Evolutionary conservation across 495 filamentous ascomycete genomes (phyloP).

Genomic region (Xylaria longipes): DNA sequence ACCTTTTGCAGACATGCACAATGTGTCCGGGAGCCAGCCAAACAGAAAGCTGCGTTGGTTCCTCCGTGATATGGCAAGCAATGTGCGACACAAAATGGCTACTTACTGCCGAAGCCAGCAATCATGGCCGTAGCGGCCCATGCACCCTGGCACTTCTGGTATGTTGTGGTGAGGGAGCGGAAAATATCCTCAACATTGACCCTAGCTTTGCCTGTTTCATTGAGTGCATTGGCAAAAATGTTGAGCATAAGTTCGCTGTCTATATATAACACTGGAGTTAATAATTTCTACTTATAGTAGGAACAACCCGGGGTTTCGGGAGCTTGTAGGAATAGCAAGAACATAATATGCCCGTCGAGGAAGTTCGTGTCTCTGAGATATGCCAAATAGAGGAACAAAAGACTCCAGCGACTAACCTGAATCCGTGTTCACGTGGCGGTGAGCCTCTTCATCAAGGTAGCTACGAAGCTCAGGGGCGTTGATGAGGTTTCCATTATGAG

Average conservation of each 20-base stretch:
- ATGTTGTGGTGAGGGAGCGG: constrained; percentile 74
- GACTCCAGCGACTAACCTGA: no score
- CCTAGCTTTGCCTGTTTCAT: constrained; percentile 94
- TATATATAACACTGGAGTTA: no score
- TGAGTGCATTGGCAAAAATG: constrained; percentile 90
- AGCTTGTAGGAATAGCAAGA: no score
- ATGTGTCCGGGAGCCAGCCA: background rate
- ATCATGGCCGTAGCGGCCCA: constrained; percentile 83
- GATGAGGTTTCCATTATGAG: constrained; percentile 89
- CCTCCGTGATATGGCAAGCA: background rate
- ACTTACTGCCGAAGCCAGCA: constrained; percentile 76
- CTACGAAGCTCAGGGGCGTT: constrained; percentile 81
- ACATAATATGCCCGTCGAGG: no score
- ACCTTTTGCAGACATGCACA: background rate
- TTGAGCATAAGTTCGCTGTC: constrained; percentile 97
- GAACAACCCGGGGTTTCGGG: no score
- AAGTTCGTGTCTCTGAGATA: no score
- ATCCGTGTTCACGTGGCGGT: constrained; percentile 96
- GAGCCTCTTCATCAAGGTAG: constrained; percentile 86
- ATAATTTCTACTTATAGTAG: no score
- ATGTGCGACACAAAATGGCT: background rate
- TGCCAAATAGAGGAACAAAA: no score
- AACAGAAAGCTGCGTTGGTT: background rate
- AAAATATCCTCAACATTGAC: constrained; percentile 93
- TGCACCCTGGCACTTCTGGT: constrained; percentile 78